Evolutionary conservation across 2,329 filamentous ascomycete species (phyloP), one percentile per base, ranked within the genome.

Genomic region (Epichloe coenophiala): DNA sequence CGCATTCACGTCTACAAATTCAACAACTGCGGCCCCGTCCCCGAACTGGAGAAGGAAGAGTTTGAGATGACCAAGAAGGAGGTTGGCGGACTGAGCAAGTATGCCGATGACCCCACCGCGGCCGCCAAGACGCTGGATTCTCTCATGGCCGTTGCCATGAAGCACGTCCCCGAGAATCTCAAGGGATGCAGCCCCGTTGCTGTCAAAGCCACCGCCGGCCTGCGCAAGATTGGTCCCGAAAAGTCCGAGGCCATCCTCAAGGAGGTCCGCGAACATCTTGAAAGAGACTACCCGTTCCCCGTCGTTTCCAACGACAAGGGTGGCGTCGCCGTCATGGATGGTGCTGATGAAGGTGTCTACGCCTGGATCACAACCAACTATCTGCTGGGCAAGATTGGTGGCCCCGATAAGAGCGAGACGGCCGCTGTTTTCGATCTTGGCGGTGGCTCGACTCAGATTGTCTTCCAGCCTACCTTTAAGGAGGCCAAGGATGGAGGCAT

Each of bases 331-430:
- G 94, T 98, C 66, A 98, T 98, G 93, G 90, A 95, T 61, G 93
- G 93, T 55, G 89, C 87, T 47, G 87, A 96, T 63, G 93, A 98
- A 71, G 93, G 93, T 64, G 91, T 98, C 33, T 98, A 95, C 64
- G 94, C 93, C 49, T 98, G 93, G 93, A 95, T 98, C 66, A 98
- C 93, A 5, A 93, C 89, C 58, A 98, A 98, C 76, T 98, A 98
- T 69, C 84, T 98, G 40, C 81, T 98, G 23, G 91, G 91, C 62
- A 97, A 97, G 73, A 97, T 98, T 67, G 93, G 93, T 53, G 86
- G 87, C 11, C 87, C 89, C 2, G 91, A 96, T 64, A 81, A 90
- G 66, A 88, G 80, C 55, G 86, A 88, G 47, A 97, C 93, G 2
- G 94, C 93, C 40, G 93, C 93, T 47, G 82, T 96, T 53, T 95